Percentiles rank a stretch among this genome's conserved stretches.
These are phyloP conservation scores for Russula virescens DNA, from an alignment of 768 basidiomycete genomes.

Conservation along the genomic window DNA sequence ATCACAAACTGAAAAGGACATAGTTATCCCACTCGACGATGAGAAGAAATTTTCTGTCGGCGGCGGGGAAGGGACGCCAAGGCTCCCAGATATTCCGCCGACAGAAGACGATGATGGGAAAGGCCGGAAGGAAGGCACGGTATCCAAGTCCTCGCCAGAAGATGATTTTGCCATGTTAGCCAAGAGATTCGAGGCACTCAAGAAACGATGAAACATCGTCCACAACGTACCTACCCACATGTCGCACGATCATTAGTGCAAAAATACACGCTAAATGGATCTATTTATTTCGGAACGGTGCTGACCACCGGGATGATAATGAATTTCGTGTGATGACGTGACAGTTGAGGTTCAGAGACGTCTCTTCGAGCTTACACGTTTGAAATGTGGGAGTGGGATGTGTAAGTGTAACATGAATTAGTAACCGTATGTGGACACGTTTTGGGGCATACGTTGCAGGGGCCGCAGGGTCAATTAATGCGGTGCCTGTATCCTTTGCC, in stretches of 20 bases:
- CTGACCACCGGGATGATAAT: not conserved
- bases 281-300: not conserved
- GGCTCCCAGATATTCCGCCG: conserved; percentile 48
- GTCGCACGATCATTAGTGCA: not conserved
- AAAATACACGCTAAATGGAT: not conserved
- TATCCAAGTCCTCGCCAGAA: conserved; percentile 37
- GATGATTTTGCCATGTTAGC: conserved; percentile 74
- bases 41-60: conserved; percentile 19
- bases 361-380: too few relatives aligned
- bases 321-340: not conserved
- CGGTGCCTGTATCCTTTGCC: too few relatives aligned
- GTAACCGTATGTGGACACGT: too few relatives aligned
- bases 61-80: conserved; percentile 32
- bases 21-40: not conserved
- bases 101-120: conserved; percentile 40
- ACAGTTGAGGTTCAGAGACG: not conserved
- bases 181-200: conserved; percentile 79
- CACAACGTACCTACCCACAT: too few relatives aligned
- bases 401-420: too few relatives aligned
- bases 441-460: too few relatives aligned
- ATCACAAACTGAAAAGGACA: not conserved
- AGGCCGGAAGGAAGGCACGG: conserved; percentile 26
- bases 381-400: too few relatives aligned
- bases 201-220: conserved; percentile 60
- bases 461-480: too few relatives aligned